Evolutionary conservation across 495 filamentous ascomycete species (phyloP).

Genomic region (Aspergillus sparsus): DNA sequence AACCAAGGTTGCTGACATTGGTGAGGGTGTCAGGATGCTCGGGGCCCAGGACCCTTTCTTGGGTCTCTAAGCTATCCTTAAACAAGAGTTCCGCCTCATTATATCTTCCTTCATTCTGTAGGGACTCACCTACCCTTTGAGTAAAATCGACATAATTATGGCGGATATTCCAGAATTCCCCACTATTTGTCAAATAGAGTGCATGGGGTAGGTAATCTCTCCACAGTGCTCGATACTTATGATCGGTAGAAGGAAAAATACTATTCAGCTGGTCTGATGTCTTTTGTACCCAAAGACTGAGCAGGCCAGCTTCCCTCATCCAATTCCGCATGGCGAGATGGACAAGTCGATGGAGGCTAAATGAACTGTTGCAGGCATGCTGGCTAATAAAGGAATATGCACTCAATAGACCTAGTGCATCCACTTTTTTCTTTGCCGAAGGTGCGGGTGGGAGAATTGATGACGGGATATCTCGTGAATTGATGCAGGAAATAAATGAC

Average conservation of each 20-base stretch:
- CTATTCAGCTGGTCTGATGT: no score
- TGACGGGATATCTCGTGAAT: slow-evolving; percentile 35
- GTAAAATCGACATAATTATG: background rate
- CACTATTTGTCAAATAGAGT: background rate
- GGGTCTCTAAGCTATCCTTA: no score
- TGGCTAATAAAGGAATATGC: slow-evolving; percentile 26
- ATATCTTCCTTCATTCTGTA: background rate
- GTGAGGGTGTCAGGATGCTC: background rate
- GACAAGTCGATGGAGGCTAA: slow-evolving; percentile 25
- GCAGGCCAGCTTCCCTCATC: background rate
- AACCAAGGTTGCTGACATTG: background rate
- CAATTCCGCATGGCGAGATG: slow-evolving; percentile 29
- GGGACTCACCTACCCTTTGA: background rate
- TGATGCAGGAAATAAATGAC: slow-evolving; percentile 45
- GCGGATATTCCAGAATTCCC: background rate
- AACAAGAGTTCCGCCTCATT: background rate
- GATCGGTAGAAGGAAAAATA: background rate
- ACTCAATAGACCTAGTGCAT: slow-evolving; percentile 27
- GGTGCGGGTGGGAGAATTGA: slow-evolving; percentile 19
- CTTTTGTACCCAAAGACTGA: background rate
- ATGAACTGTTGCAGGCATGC: slow-evolving; percentile 2
- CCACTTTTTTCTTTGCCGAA: slow-evolving; percentile 12
- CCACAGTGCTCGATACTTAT: slow-evolving; percentile 3
- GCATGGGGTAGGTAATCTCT: slow-evolving; percentile 12
- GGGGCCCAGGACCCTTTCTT: background rate